phyloP scores from a whole-genome alignment of 2,329 filamentous ascomycete species.

The Dryadomyces quercivorus region DNA sequence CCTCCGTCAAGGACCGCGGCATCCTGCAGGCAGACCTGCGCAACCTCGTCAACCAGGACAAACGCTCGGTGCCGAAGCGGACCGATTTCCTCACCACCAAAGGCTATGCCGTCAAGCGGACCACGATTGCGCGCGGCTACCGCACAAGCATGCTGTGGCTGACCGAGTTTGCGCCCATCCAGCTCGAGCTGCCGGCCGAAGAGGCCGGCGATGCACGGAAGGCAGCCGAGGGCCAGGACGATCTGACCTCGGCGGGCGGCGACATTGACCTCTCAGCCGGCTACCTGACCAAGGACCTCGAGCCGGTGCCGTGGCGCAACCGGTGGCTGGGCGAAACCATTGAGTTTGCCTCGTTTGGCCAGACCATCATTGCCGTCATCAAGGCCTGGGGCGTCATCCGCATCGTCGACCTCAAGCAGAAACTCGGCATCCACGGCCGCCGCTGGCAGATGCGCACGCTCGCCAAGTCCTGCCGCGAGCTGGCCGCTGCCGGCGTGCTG shows the following conservation, averaged over 20 bases:
- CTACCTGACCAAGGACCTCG: constrained; percentile 26
- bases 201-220: neutral
- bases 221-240: neutral
- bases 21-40: constrained; percentile 50
- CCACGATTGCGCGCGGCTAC: constrained; percentile 42
- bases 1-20: constrained; percentile 38
- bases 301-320: constrained; percentile 42
- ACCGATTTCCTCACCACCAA: constrained; percentile 47
- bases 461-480: constrained; percentile 44
- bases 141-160: constrained; percentile 54
- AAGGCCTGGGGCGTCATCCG: constrained; percentile 47
- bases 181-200: constrained; percentile 13
- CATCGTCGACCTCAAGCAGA: constrained; percentile 43
- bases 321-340: constrained; percentile 47
- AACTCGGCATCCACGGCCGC: constrained; percentile 42
- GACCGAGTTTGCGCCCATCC: constrained; percentile 37
- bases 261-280: constrained; percentile 19
- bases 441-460: constrained; percentile 48
- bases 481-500: constrained; percentile 41
- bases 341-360: constrained; percentile 44
- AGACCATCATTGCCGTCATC: constrained; percentile 42
- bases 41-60: constrained; percentile 46
- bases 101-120: constrained; percentile 50
- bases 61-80: constrained; percentile 48
- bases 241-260: too few species aligned